Percentiles rank a stretch among this genome's conserved stretches.
Conservation (phyloP, 305 asterid genomes). For the Fraxinus paxiana region DNA sequence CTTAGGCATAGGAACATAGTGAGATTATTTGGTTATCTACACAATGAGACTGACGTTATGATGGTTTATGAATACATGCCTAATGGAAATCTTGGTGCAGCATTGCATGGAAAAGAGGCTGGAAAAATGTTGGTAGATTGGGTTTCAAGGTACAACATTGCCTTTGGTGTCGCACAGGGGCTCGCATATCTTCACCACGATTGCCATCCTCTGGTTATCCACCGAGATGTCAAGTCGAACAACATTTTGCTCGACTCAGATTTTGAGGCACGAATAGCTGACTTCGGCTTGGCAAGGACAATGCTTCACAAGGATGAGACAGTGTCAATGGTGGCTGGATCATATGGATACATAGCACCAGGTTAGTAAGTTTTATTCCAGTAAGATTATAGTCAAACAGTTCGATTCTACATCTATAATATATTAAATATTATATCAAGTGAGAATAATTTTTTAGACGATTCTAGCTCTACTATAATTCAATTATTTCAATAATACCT, state of each 20-base stretch:
- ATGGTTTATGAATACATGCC: constrained; percentile 72
- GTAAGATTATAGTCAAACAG: not conserved
- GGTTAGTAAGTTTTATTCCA: constrained; percentile 31
- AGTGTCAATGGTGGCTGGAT: constrained; percentile 82
- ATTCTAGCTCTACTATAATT: no score
- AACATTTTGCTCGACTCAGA: constrained; percentile 59
- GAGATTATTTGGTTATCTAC: constrained; percentile 62
- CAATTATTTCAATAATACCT: no score
- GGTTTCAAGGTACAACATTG: constrained; percentile 72
- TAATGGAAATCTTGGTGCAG: constrained; percentile 65
- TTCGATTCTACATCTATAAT: not conserved
- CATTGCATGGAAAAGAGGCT: constrained; percentile 53
- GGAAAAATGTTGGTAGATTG: constrained; percentile 60
- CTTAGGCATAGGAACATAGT: constrained; percentile 74
- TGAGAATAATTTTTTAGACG: no score
- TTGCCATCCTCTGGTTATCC: constrained; percentile 68
- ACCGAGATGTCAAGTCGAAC: constrained; percentile 69
- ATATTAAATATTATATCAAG: no score
- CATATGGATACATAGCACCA: constrained; percentile 91
- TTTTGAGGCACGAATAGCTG: constrained; percentile 72
- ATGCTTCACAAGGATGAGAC: constrained; percentile 59
- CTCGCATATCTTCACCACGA: constrained; percentile 81
- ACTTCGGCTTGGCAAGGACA: constrained; percentile 75
- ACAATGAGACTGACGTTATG: constrained; percentile 60
- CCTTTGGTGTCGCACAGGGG: constrained; percentile 73